phyloP scores from a whole-genome alignment of 345 rosid genomes.

The Ceriops tagal region DNA sequence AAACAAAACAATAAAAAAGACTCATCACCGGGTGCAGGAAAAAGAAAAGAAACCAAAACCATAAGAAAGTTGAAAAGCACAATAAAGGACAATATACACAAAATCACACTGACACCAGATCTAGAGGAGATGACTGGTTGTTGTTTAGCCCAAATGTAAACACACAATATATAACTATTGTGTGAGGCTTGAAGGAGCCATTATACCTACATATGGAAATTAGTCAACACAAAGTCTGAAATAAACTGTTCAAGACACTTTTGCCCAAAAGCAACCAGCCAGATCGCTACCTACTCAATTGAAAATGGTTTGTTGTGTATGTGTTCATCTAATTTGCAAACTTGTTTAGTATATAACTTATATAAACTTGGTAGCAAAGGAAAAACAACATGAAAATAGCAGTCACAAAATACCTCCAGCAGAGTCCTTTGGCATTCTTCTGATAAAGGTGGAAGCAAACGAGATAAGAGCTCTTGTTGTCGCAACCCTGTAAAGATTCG shows the following conservation, averaged over 20 bases:
- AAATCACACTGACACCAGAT: no score
- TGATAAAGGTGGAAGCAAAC: slow-evolving; percentile 43
- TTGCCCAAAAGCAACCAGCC: background rate
- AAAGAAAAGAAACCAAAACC: no score
- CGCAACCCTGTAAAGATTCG: slow-evolving; percentile 67
- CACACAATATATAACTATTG: no score
- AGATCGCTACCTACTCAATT: background rate
- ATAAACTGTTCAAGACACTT: background rate
- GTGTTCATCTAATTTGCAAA: background rate
- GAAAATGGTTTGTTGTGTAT: no score
- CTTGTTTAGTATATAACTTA: background rate
- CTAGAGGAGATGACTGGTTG: no score
- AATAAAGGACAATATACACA: no score
- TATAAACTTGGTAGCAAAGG: background rate
- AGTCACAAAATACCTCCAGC: slow-evolving; percentile 47
- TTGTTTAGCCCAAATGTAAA: no score
- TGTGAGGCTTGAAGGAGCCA: background rate
- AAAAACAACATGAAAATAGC: background rate
- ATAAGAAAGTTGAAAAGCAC: no score
- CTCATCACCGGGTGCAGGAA: no score
- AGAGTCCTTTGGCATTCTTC: slow-evolving; percentile 42
- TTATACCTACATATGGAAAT: background rate
- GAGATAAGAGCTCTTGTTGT: slow-evolving; percentile 60
- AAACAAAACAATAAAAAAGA: no score
- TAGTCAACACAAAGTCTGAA: background rate